Evolutionary conservation across 2,329 filamentous ascomycete genomes (phyloP), one percentile per base, ranked within the genome.

Genomic region (Raffaelea ambrosiae): DNA sequence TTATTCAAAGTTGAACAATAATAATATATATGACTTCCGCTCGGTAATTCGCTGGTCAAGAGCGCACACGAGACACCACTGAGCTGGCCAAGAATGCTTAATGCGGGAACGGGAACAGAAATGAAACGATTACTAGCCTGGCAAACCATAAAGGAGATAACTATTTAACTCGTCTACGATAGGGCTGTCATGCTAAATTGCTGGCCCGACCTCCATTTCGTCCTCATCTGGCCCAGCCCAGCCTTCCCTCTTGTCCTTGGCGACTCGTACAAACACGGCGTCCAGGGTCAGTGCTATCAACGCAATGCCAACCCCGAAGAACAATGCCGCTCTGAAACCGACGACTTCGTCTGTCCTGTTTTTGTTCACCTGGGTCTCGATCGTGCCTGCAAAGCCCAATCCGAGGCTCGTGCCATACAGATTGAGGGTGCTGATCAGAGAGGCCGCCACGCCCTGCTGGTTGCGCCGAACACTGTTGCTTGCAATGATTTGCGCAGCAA

Each of bases 351-450:
- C 11, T 55, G 31, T 49, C 1, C 57, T 58, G 3, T 46, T 46
- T 14, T 55, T 38, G 36, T 58, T 58, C 0, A 69, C 57, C 3
- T 67, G 62, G 0, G 62, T 60, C 56, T 85, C 79, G 2, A 84
- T 73, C 0, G 79, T 85, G 0, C 79, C 81, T 0, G 81, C 82
- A 42, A 87, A 72, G 0, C 82, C 83, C 0, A 87, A 66, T 0
- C 79, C 80, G 3, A 86, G 61, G 1, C 77, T 78, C 33, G 86
- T 84, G 50, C 73, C 74, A 58, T 86, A 86, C 59, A 86, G 85
- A 49, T 85, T 75, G 10, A 83, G 68, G 0, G 81, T 84, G 50
- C 73, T 79, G 40, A 84, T 75, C 9, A 85, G 58, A 14, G 71
- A 76, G 4, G 67, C 69, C 0, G 62, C 70, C 9, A 73, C 66